A percentile compares a stretch with the other conserved stretches of the same genome.
Evolutionary conservation across 2,329 filamentous ascomycete genomes (phyloP).

Genomic region (Ophiostoma sp.): DNA sequence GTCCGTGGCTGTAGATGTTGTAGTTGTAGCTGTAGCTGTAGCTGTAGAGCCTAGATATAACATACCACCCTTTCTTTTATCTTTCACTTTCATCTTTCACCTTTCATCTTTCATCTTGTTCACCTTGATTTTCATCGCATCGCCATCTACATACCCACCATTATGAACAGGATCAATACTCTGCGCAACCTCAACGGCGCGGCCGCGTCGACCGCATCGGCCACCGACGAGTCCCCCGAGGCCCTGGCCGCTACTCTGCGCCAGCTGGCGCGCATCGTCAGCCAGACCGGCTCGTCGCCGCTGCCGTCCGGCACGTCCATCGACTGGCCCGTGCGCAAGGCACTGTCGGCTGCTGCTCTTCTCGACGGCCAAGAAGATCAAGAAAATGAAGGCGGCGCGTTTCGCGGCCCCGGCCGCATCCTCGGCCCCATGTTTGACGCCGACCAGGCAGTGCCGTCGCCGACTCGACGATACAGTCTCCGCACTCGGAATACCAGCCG

Average conservation of each 20-base stretch:
- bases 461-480: not conserved
- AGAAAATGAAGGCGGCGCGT: not conserved
- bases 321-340: constrained; percentile 2
- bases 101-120: not conserved
- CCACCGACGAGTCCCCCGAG: not conserved
- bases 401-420: not conserved
- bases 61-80: too few relatives aligned
- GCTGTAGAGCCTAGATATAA: not conserved
- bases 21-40: not conserved
- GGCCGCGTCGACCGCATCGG: not conserved
- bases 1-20: not conserved
- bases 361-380: not conserved
- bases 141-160: not conserved
- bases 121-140: not conserved
- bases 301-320: not conserved
- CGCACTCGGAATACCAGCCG: not conserved
- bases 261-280: not conserved
- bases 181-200: constrained; percentile 1
- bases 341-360: constrained; percentile 1
- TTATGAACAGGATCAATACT: not conserved
- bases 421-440: constrained; percentile 10
- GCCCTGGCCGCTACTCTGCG: not conserved
- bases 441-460: not conserved
- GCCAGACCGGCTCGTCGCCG: not conserved
- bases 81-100: not conserved